Base-by-base conservation (phyloP, 495 filamentous ascomycete genomes). In the Xylaria curta region DNA sequence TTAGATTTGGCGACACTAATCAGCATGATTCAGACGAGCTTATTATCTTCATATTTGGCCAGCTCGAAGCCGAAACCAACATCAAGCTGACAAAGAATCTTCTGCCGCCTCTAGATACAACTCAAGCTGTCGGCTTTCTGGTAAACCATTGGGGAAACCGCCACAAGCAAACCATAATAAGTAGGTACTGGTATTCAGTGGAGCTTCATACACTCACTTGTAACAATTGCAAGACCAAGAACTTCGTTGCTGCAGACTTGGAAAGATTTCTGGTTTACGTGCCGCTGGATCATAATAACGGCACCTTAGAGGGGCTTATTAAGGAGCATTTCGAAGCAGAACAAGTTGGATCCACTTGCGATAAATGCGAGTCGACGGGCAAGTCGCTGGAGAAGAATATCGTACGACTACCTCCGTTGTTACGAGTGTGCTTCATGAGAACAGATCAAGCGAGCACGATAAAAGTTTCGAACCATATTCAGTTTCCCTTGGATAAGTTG, bases 21-120 rank as follows among this genome's bases (percentile, higher is more conserved):
- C 85, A 86, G 71, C 85, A 86, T 49, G 85, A 86, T 58, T 76
- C 79, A 8, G 76, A 82, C 26, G 85, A 86, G 56, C 79, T 84
- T 61, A 78, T 78, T 47, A 72, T 60, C 12, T 85, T 86, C 70
- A 47, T 86, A 44, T 78, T 82, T 68, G 73, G 75, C 17, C 78
- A 81, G 49, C 76, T 86, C 13, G 75, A 80, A 64, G 77, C 77
- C 59, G 85, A 86, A 65, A 86, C 85, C 4, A 78, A 82, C 54
- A 66, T 77, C 13, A 72, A 33, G 7, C 3, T 21, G 10, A 53
- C 21, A 19, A 38, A 21, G 15, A 47, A 58, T 36, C 5, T 7
- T 53, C 19, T 66, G 46, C 67, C 67, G 15, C 21, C 63, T 59
- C 60, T 78, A 76, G 36, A 71, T 71, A 83, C 70, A 58, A 66